These are phyloP conservation scores for Komagataella pastoris DNA, from an alignment of 805 yeast species.

Conservation along the genomic window DNA sequence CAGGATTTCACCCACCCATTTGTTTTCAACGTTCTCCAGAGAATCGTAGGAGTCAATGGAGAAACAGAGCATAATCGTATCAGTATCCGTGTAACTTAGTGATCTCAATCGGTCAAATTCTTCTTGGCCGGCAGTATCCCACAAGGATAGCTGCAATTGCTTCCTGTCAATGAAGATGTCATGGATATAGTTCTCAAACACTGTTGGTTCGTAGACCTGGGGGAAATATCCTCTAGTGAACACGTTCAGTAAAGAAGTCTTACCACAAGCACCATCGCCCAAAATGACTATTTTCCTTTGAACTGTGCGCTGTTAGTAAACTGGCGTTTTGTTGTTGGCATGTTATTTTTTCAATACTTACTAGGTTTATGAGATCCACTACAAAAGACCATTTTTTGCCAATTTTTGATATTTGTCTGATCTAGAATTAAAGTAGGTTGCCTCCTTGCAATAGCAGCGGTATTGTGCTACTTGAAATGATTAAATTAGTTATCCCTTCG, in stretches of 20 bases:
- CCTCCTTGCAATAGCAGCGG: not conserved
- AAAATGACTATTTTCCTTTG: constrained; percentile 88
- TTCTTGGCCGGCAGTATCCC: constrained; percentile 99
- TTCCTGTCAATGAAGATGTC: constrained; percentile 93
- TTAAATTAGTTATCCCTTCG: not conserved
- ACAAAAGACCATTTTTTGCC: not conserved
- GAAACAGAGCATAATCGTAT: constrained; percentile 93
- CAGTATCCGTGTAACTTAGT: constrained; percentile 87
- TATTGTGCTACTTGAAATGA: not conserved
- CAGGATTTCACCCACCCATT: constrained; percentile 95
- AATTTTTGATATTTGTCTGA: not conserved
- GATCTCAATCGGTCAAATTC: constrained; percentile 93
- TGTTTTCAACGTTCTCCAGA: constrained; percentile 83
- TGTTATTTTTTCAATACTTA: not conserved
- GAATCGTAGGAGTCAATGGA: constrained; percentile 92
- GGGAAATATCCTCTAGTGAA: constrained; percentile 97
- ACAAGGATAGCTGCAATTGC: constrained; percentile 79
- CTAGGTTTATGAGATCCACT: not conserved
- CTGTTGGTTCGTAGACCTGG: constrained; percentile 96
- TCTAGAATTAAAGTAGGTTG: not conserved
- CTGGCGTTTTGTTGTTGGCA: not conserved
- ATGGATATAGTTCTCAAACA: constrained; percentile 93
- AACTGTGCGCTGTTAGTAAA: not conserved
- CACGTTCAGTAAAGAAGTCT: constrained; percentile 86
- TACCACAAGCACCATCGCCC: constrained; percentile 99